Base-by-base conservation (phyloP, 2,329 filamentous ascomycete species). In the Venturia aucupariae region DNA sequence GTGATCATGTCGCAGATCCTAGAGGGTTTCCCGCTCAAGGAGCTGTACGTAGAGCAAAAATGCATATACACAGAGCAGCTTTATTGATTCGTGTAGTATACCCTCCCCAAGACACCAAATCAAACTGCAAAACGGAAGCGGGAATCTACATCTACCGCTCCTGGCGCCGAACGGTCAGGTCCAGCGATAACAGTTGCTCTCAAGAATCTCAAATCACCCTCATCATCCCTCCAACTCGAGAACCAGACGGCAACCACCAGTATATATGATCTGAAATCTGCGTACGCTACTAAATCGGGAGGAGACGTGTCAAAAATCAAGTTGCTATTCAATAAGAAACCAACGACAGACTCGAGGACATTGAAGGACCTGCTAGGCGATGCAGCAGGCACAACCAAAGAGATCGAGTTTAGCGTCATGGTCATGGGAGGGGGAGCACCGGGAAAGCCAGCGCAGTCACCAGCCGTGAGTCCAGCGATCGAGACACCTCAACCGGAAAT, bases 1-100 rank as follows among this genome's bases (percentile, higher is more conserved):
- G 90, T 68, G 91, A 97, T 75, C 89, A 97, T 85, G 87, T 95
- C 75, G 90, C 93, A 76, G 90, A 97, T 73, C 86, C 90, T 61
- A 87, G 86, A 71, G 85, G 82, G 69, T 92, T 93, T 74, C 89
- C 90, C 30, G 80, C 89, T 32, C 86, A 89, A 67, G 82, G 86
- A 68, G 88, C 92, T 19, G 93, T 97, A 84, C 38, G 86, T 75
- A 61, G 66, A 54, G 59, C 59, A 15, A 64, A 51, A 38, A 22
- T 75, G 75, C 15, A 77, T 75, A 67, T 76, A 75, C 72, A 76
- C 7, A 19, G 17, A 22, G 61, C 41, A 38, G 48, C 63, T 62
- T 38, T 62, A 51, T 22, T 48, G 8, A 60, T 44, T 54, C 10
- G 7, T 13, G 41, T 69, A 92, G 88, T 89, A 86, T 73, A 90